Evolutionary conservation across 2,329 filamentous ascomycete species (phyloP).

Genomic region (Colletotrichum tropicicola): DNA sequence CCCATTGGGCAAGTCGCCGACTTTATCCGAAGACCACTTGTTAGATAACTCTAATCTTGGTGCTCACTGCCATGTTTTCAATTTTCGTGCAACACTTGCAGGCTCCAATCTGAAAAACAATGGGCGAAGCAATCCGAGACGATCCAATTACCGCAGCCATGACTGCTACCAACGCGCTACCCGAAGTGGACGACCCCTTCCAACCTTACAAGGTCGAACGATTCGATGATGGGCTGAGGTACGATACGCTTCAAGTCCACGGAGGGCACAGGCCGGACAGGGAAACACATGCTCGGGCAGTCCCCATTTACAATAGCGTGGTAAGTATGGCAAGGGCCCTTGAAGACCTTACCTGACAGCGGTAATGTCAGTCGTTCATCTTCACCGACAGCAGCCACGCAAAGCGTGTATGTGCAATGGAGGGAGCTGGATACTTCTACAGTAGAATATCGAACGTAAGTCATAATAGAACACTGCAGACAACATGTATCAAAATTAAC

Average conservation of each 20-base stretch:
- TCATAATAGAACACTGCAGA: no score
- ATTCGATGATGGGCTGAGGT: background rate
- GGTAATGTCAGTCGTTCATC: constrained; percentile 72
- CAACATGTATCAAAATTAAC: background rate
- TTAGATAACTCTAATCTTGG: background rate
- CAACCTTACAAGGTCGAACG: constrained; percentile 4
- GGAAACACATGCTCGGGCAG: constrained; percentile 3
- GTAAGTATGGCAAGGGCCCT: background rate
- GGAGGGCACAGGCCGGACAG: background rate
- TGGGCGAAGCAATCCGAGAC: constrained; percentile 3
- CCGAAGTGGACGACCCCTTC: constrained; percentile 1
- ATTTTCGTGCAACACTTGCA: background rate
- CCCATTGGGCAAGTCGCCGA: no score
- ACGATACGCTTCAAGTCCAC: constrained; percentile 5
- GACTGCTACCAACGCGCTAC: background rate
- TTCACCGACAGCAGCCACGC: constrained; percentile 98
- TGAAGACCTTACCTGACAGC: background rate
- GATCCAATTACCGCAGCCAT: background rate
- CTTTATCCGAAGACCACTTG: no score
- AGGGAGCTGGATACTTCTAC: constrained; percentile 98
- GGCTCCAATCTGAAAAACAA: background rate
- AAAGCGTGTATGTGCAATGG: constrained; percentile 92
- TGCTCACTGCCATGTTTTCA: no score
- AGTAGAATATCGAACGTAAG: constrained; percentile 91
- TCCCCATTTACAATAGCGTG: constrained; percentile 4